Percentiles rank a stretch among this genome's conserved stretches.
Conservation (phyloP, 1,284 basidiomycete genomes). For the Apiotrichum brassicae region DNA sequence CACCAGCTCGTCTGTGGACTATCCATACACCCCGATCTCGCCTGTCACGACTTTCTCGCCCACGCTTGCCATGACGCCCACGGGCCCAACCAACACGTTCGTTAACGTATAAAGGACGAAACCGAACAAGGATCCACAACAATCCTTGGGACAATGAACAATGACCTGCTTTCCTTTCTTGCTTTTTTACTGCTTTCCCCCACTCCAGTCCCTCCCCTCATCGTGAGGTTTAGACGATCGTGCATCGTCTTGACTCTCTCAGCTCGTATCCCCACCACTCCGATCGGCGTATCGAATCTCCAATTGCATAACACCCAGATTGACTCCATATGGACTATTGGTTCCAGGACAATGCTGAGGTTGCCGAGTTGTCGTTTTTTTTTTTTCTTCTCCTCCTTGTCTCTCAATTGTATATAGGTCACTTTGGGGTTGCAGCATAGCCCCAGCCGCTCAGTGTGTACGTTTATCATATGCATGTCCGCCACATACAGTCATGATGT, state of each 20-base stretch:
- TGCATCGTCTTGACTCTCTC: too few species aligned
- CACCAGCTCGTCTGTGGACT: constrained; percentile 8
- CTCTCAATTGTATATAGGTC: background rate
- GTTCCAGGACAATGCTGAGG: too few species aligned
- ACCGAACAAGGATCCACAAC: background rate
- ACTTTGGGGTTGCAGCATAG: background rate
- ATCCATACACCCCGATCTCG: constrained; percentile 19
- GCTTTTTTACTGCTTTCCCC: too few species aligned
- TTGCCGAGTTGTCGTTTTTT: background rate
- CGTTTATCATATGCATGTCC: constrained; percentile 2
- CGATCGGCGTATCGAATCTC: too few species aligned
- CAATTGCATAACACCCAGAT: too few species aligned
- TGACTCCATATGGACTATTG: too few species aligned
- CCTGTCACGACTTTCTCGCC: constrained; percentile 12
- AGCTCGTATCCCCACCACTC: too few species aligned
- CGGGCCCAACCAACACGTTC: background rate
- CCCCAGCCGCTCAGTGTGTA: constrained; percentile 1
- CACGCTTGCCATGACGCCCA: constrained; percentile 6
- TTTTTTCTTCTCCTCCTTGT: background rate
- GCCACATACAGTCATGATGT: background rate
- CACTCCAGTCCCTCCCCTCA: too few species aligned
- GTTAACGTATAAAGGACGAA: background rate
- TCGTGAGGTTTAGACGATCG: too few species aligned
- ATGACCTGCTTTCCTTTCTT: too few species aligned
- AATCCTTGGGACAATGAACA: background rate